Evolutionary conservation across 192 early-diverging fungal genomes (phyloP).

Genomic region (Spinellus fusiger): DNA sequence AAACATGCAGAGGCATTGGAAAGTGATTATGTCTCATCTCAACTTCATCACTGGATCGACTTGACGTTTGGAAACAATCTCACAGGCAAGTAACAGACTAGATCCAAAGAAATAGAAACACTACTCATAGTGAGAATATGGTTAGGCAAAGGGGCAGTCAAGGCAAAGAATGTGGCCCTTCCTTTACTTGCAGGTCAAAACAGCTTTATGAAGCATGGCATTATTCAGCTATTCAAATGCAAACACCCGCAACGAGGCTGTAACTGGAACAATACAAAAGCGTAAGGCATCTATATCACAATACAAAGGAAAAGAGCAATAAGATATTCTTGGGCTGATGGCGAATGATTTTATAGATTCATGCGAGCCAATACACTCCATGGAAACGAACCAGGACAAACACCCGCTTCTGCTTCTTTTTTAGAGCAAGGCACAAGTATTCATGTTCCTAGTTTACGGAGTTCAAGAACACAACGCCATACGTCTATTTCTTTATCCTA

Average conservation of each 20-base stretch:
- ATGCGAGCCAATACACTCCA: too few relatives aligned
- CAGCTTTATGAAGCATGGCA: conserved; percentile 65
- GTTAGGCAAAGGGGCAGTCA: conserved; percentile 58
- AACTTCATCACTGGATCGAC: conserved; percentile 85
- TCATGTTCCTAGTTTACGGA: background rate
- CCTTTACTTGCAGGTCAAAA: conserved; percentile 76
- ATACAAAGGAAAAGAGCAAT: background rate
- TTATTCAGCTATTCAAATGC: conserved; percentile 77
- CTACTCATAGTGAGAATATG: background rate
- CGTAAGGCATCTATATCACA: conserved; percentile 10
- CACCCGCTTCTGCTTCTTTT: background rate
- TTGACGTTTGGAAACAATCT: conserved; percentile 85
- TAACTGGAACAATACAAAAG: conserved; percentile 40
- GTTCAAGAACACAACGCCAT: background rate
- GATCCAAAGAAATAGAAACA: background rate
- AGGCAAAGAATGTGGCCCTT: conserved; percentile 72
- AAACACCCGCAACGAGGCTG: conserved; percentile 66
- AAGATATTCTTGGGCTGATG: background rate
- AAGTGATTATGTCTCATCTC: conserved; percentile 66
- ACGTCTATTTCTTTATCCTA: background rate
- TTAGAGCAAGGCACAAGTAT: background rate
- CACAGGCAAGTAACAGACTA: conserved; percentile 33
- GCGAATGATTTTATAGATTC: background rate
- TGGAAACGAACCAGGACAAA: background rate
- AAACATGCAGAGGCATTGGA: conserved; percentile 74